A percentile compares a stretch with the other conserved stretches of the same genome.
These are phyloP conservation scores for Moniliophthora roreri DNA, from an alignment of 1,284 basidiomycete genomes.

Conservation along the genomic window DNA sequence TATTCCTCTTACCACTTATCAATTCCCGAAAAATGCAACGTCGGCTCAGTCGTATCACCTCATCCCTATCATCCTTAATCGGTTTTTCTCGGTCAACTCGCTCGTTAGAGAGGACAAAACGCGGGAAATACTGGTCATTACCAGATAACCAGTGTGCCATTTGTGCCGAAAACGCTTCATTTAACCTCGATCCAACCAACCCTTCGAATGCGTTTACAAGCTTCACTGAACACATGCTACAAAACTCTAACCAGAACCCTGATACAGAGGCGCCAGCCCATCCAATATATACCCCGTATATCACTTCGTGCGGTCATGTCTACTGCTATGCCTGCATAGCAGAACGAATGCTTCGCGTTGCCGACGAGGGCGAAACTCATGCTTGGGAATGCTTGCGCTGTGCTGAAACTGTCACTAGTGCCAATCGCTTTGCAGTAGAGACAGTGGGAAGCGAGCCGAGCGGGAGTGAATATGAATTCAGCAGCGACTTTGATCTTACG, in stretches of 20 bases:
- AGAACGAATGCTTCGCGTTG: constrained; percentile 72
- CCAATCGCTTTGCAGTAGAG: constrained; percentile 46
- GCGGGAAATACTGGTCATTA: constrained; percentile 65
- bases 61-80: constrained; percentile 36
- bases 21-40: constrained; percentile 65
- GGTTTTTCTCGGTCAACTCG: constrained; percentile 8
- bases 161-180: constrained; percentile 71
- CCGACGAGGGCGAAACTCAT: constrained; percentile 60
- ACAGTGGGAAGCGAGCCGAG: constrained; percentile 37
- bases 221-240: constrained; percentile 25
- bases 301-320: constrained; percentile 74
- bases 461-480: constrained; percentile 57
- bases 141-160: constrained; percentile 75
- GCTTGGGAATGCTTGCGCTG: constrained; percentile 86
- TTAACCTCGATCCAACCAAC: constrained; percentile 56
- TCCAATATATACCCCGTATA: constrained; percentile 71
- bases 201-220: constrained; percentile 49
- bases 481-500: constrained; percentile 51
- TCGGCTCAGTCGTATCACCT: constrained; percentile 46
- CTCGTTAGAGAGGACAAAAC: constrained; percentile 27
- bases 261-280: constrained; percentile 49
- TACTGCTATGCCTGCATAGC: constrained; percentile 91
- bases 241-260: constrained; percentile 20
- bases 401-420: constrained; percentile 53
- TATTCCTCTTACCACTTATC: constrained; percentile 90